phyloP scores from a whole-genome alignment of 495 filamentous ascomycete genomes.

The Penicillium herquei region DNA sequence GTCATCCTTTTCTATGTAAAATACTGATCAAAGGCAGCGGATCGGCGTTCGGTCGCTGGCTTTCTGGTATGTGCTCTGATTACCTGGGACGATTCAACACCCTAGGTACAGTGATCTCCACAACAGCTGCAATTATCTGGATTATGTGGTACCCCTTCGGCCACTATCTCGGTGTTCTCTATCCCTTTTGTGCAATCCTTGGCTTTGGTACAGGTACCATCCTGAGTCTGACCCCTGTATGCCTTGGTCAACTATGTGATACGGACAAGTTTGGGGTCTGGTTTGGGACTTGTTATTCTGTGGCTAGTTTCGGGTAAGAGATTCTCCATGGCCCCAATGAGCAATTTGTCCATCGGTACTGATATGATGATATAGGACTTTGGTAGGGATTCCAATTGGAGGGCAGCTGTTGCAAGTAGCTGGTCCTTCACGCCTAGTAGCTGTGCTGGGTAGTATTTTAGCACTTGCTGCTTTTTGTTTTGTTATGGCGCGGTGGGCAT shows the following conservation, averaged over 20 bases:
- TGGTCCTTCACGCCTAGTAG: constrained; percentile 6
- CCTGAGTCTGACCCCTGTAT: constrained; percentile 58
- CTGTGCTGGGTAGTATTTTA: constrained; percentile 7
- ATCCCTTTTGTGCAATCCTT: constrained; percentile 57
- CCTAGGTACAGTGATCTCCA: constrained; percentile 28
- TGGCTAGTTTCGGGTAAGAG: constrained; percentile 54
- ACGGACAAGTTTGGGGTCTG: constrained; percentile 60
- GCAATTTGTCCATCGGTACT: not conserved
- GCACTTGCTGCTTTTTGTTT: constrained; percentile 1
- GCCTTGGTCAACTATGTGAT: constrained; percentile 56
- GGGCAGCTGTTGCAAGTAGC: constrained; percentile 8
- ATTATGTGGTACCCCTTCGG: constrained; percentile 56
- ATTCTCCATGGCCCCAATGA: not conserved
- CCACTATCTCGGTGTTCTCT: constrained; percentile 39
- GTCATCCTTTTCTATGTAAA: not conserved
- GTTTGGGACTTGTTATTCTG: constrained; percentile 60
- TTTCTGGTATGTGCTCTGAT: constrained; percentile 66
- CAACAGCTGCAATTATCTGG: constrained; percentile 48
- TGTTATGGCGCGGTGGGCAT: constrained; percentile 9
- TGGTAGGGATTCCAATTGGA: constrained; percentile 11
- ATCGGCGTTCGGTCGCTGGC: constrained; percentile 56
- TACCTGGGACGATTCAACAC: constrained; percentile 65
- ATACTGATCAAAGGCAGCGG: constrained; percentile 12
- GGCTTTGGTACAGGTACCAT: constrained; percentile 59
- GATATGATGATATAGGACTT: not conserved